These are phyloP conservation scores for Cryptosporidium bovis DNA, from an alignment of 169 alveolate genomes.

Conservation along the genomic window DNA sequence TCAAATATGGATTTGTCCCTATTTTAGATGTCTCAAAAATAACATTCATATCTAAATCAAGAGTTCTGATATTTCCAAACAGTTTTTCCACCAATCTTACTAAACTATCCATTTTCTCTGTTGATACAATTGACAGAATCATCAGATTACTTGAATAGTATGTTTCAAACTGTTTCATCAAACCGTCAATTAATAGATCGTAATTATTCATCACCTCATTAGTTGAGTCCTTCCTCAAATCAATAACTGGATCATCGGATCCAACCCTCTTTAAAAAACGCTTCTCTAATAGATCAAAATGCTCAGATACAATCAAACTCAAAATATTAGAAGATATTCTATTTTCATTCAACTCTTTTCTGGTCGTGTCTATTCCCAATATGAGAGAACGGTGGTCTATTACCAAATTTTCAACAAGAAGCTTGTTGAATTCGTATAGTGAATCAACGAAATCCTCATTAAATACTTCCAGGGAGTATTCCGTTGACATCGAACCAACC, in stretches of 20 bases:
- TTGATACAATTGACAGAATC: constrained; percentile 34
- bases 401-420: not conserved
- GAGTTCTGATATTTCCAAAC: constrained; percentile 15
- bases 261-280: not conserved
- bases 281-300: not conserved
- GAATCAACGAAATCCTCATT: constrained; percentile 42
- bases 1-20: constrained; percentile 23
- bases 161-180: constrained; percentile 25
- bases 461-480: constrained; percentile 25
- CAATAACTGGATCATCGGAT: not conserved
- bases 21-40: not conserved
- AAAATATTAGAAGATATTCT: constrained; percentile 8
- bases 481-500: constrained; percentile 1
- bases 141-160: constrained; percentile 26
- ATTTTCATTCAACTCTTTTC: constrained; percentile 18
- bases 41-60: not conserved
- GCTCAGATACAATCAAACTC: not conserved
- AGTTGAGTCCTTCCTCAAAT: not conserved
- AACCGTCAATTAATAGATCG: not conserved
- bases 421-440: constrained; percentile 4
- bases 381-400: not conserved
- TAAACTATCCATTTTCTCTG: constrained; percentile 13
- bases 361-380: constrained; percentile 4
- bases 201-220: constrained; percentile 1
- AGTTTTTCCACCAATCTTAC: constrained; percentile 4